Conservation (phyloP, 345 rosid genomes). For the Syzygium aqueum region DNA sequence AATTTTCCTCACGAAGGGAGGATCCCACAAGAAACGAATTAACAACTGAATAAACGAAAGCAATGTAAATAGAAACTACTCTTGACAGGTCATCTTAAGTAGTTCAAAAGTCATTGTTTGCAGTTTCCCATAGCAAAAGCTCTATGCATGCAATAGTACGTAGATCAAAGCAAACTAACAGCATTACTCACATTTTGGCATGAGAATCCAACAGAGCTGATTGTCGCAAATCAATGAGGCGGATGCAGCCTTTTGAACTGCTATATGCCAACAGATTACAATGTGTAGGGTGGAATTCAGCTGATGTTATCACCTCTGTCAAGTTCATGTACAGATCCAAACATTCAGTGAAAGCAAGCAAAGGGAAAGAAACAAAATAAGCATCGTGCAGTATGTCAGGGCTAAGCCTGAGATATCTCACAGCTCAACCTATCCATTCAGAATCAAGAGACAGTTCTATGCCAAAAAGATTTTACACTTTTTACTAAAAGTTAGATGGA, state of each 20-base stretch:
- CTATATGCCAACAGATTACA: constrained; percentile 94
- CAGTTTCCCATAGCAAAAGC: neutral
- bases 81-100: neutral
- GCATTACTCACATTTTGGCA: constrained; percentile 69
- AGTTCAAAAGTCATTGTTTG: neutral
- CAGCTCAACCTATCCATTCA: neutral
- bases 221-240: constrained; percentile 93
- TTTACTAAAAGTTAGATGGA: neutral
- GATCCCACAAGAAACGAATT: neutral
- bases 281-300: constrained; percentile 94
- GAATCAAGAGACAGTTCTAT: neutral
- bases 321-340: constrained; percentile 1
- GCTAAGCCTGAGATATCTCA: neutral
- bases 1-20: neutral
- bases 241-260: constrained; percentile 98
- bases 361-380: neutral
- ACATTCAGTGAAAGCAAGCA: neutral
- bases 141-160: neutral
- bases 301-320: constrained; percentile 99
- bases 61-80: neutral
- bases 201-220: constrained; percentile 95
- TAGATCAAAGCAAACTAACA: neutral
- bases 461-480: neutral
- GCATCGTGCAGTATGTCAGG: neutral
- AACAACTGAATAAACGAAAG: neutral